Conservation (phyloP, 257 asterid genomes). For the Henckelia pumila region DNA sequence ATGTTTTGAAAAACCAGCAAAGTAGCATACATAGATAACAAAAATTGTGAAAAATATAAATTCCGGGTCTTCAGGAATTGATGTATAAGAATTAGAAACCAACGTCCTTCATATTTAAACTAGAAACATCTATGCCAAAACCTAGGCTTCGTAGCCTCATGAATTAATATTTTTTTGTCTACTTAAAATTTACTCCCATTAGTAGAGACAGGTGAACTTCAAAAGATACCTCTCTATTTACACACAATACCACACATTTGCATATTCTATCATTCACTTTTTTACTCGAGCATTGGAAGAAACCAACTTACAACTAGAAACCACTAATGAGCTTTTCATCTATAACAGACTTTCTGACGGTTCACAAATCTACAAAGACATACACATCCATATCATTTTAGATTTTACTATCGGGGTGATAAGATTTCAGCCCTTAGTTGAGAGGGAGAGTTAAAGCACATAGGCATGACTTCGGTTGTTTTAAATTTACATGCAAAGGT, state of each 20-base stretch:
- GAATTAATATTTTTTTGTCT: too few relatives aligned
- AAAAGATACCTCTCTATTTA: background rate
- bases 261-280: too few relatives aligned
- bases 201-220: background rate
- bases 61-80: background rate
- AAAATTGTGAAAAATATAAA: background rate
- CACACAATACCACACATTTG: too few relatives aligned
- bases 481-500: too few relatives aligned
- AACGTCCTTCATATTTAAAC: background rate
- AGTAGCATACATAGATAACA: background rate
- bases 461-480: background rate
- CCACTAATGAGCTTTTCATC: too few relatives aligned
- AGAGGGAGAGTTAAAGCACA: background rate
- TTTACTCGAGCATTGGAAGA: too few relatives aligned
- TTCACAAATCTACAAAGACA: background rate
- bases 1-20: too few relatives aligned
- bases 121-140: background rate
- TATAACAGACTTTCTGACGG: background rate
- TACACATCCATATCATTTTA: background rate
- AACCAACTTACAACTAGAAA: too few relatives aligned
- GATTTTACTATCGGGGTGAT: background rate
- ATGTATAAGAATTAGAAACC: background rate
- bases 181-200: too few relatives aligned
- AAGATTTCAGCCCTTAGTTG: too few relatives aligned
- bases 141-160: too few relatives aligned